Evolutionary conservation across 257 asterid genomes (phyloP), one percentile per base, ranked within the genome.

Genomic region (Linaria vulgaris): DNA sequence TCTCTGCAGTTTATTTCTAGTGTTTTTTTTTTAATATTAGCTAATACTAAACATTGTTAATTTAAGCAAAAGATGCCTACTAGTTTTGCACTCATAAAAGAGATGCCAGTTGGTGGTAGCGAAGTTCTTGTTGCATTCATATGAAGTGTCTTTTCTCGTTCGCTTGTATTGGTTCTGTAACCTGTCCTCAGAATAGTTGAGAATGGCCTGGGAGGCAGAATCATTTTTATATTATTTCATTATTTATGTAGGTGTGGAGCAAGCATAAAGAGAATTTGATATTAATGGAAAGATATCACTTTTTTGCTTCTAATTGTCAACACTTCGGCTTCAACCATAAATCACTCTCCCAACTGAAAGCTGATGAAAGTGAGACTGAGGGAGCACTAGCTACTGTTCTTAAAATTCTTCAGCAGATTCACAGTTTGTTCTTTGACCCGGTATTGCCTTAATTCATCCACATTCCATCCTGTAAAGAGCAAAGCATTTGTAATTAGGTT

Each of bases 211-310:
- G 24, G 16, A 16, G 62, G 48, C 45, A 54, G 67, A 41, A 38
- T 21, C 31, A 50, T 25, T 38, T 58, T 64, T 60, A 53, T 65
- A 51, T 38, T 41, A 20, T 16, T 59, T 4, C 46, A 47, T 46
- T 16, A 15, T 71, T 9, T 39, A 39, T 69, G 68, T 69, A 91
- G 98, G 96, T 91, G 17, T 92, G 97, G 96, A 79, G 69, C 58
- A 83, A 90, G 74, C 92, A 92, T 46, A 87, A 74, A 79, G 99
- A 85, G 9, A 92, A 92, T 64, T 60, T 92, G 56, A 89, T 92
- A 78, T 53, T 87, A 69, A 87, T 92, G 95, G 99, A 89, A 50
- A 77, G 98, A 63, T 91, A 91, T 64, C 95, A 85, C 73, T 91
- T 80, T 72, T 91, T 91, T 68, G 89, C 91, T 67, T 89, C 99